A percentile compares a stretch with the other conserved stretches of the same genome.
phyloP scores from a whole-genome alignment of 495 filamentous ascomycete genomes.

The Monascus purpureus region DNA sequence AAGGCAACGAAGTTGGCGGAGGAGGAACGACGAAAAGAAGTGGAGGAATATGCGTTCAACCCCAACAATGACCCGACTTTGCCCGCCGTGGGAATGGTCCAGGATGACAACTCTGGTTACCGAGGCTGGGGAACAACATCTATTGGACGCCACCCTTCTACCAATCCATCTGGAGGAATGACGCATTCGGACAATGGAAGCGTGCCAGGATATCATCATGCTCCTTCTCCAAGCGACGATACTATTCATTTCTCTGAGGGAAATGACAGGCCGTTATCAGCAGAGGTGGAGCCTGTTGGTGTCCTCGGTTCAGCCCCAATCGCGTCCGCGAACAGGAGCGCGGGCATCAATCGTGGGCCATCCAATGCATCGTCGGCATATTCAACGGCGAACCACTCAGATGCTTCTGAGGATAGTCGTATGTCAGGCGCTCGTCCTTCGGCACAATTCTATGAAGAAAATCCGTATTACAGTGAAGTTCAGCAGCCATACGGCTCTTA shows the following conservation, averaged over 20 bases:
- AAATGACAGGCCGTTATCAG: constrained; percentile 40
- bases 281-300: constrained; percentile 59
- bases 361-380: constrained; percentile 97
- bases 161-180: constrained; percentile 68
- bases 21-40: constrained; percentile 81
- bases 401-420: constrained; percentile 64
- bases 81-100: constrained; percentile 47
- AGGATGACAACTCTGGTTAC: constrained; percentile 70
- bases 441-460: constrained; percentile 36
- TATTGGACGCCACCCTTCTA: constrained; percentile 70
- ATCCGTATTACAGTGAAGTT: constrained; percentile 41
- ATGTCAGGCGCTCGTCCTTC: constrained; percentile 34
- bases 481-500: constrained; percentile 43
- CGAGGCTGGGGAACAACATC: constrained; percentile 90
- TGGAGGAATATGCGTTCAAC: constrained; percentile 93
- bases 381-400: constrained; percentile 68
- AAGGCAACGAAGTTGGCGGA: constrained; percentile 74
- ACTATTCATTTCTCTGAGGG: constrained; percentile 55
- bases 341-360: constrained; percentile 71
- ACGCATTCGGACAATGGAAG: constrained; percentile 59
- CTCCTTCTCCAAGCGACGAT: constrained; percentile 53
- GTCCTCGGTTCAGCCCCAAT: constrained; percentile 59
- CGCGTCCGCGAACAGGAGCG: constrained; percentile 45
- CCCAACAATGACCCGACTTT: constrained; percentile 84
- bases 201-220: constrained; percentile 40